Evolutionary conservation across 345 rosid species (phyloP), one percentile per base, ranked within the genome.

Genomic region (Camelina neglecta): DNA sequence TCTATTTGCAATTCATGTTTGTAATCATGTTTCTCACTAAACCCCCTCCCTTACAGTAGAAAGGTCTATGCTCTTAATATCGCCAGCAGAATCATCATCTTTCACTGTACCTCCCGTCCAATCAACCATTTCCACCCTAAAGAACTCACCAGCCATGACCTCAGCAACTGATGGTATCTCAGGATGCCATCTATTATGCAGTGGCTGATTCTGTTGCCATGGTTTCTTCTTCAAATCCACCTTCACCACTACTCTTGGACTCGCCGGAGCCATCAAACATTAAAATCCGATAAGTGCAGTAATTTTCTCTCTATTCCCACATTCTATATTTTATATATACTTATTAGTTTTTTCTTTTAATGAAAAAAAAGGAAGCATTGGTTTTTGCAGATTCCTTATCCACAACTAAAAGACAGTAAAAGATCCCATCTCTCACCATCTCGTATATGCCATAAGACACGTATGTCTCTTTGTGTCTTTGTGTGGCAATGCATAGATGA

Each of bases 81-180:
- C 92, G 1, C 13, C 29, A 39, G 93, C 87, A 61, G 90, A 89
- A 59, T 48, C 85, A 79, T 88, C 81, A 60, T 92, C 96, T 71
- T 81, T 86, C 42, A 92, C 67, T 39, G 23, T 78, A 68, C 94
- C 96, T 56, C 96, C 91, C 0, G 95, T 93, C 85, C 87, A 89
- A 21, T 21, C 23, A 21, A 21, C 2, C 23, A 21, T 21, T 21
- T 21, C 23, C 23, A 21, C 23, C 23, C 23, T 21, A 2, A 21
- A 21, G 2, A 21, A 21, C 23, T 21, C 23, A 21, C 23, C 23
- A 21, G 23, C 23, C 23, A 1, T 21, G 2, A 21, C 23, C 23
- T 21, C 23, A 1, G 23, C 23, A 1, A 21, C 23, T 21, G 23
- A 2, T 21, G 23, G 23, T 21, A 21, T 21, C 23, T 21, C 23